phyloP scores from a whole-genome alignment of 805 yeast genomes.

The Torulaspora maleeae region DNA sequence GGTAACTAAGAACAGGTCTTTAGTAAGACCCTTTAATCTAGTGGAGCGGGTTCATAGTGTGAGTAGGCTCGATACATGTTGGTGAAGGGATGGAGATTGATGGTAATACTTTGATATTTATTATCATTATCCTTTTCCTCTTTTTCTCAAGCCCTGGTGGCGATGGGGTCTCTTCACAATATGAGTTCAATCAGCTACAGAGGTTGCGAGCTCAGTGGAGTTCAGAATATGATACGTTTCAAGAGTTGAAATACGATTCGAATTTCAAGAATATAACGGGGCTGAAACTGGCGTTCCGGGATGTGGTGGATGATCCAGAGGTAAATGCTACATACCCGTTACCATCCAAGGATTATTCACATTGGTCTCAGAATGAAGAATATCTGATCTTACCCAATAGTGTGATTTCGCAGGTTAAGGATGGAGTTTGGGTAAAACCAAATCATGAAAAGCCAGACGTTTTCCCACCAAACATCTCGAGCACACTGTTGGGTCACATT shows the following conservation, averaged over 20 bases:
- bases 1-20: background rate
- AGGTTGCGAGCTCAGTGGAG: constrained; percentile 37
- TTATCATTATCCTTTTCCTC: constrained; percentile 30
- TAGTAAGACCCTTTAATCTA: background rate
- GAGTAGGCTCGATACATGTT: background rate
- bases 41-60: background rate
- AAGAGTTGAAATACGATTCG: constrained; percentile 40
- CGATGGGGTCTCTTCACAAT: constrained; percentile 34
- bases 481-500: constrained; percentile 44
- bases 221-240: constrained; percentile 36
- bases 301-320: constrained; percentile 43
- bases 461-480: constrained; percentile 45
- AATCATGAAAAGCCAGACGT: constrained; percentile 23
- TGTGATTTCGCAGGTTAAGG: constrained; percentile 45
- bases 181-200: constrained; percentile 39
- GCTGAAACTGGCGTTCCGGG: constrained; percentile 58
- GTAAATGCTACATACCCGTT: constrained; percentile 55
- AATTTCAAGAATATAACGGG: constrained; percentile 78
- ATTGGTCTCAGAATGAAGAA: constrained; percentile 47
- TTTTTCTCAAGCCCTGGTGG: constrained; percentile 34
- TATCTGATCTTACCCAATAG: constrained; percentile 57
- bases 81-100: constrained; percentile 31
- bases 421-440: constrained; percentile 48
- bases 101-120: constrained; percentile 31
- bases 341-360: constrained; percentile 40